These are phyloP conservation scores for Silybum marianum DNA, from an alignment of 129 eudicot species.

Conservation along the genomic window DNA sequence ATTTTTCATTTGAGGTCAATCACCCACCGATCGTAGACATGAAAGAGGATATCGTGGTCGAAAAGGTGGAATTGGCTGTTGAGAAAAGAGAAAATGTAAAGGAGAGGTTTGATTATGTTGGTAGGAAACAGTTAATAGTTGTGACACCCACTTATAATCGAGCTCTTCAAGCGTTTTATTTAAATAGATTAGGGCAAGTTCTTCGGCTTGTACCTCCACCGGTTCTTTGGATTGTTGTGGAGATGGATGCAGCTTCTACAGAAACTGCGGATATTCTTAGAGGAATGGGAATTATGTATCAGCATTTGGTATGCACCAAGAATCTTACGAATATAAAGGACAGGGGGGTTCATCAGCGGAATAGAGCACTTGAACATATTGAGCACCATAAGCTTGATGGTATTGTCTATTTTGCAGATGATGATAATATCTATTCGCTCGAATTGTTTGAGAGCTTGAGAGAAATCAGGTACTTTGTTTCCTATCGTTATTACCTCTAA, in stretches of 20 bases:
- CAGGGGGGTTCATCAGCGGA: constrained; percentile 93
- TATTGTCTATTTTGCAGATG: constrained; percentile 93
- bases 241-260: constrained; percentile 68
- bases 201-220: constrained; percentile 85
- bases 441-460: constrained; percentile 72
- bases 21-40: constrained; percentile 35
- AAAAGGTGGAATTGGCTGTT: constrained; percentile 44
- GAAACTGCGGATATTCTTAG: constrained; percentile 85
- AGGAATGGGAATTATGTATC: constrained; percentile 77
- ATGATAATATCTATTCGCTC: constrained; percentile 86
- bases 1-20: constrained; percentile 51
- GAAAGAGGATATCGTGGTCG: constrained; percentile 43
- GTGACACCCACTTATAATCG: constrained; percentile 89
- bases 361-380: constrained; percentile 83
- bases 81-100: constrained; percentile 16
- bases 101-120: constrained; percentile 48
- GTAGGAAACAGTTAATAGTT: constrained; percentile 60
- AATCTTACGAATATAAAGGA: constrained; percentile 78
- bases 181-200: constrained; percentile 71
- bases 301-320: constrained; percentile 76
- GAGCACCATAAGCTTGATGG: constrained; percentile 91
- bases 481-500: neutral
- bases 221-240: constrained; percentile 89
- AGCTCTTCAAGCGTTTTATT: constrained; percentile 65
- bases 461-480: constrained; percentile 60